A percentile compares a stretch with the other conserved stretches of the same genome.
phyloP scores from a whole-genome alignment of 2,329 filamentous ascomycete genomes.

The Ophiostoma piceae region DNA sequence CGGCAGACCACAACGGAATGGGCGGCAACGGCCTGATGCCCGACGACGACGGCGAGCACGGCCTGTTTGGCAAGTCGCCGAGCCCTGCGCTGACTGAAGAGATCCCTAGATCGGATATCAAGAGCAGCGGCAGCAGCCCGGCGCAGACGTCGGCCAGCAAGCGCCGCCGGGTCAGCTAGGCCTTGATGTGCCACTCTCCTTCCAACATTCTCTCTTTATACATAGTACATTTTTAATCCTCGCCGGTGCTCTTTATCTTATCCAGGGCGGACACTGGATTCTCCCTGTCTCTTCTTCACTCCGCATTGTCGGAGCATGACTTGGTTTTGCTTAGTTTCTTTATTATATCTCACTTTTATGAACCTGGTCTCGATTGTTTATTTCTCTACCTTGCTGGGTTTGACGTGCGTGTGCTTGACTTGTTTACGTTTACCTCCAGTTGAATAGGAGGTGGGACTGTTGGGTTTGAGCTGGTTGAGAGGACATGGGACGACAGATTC shows the following conservation, averaged over 20 bases:
- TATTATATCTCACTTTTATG: background rate
- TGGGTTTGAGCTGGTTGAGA: background rate
- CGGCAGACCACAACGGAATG: background rate
- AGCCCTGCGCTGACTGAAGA: constrained; percentile 21
- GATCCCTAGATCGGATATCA: constrained; percentile 18
- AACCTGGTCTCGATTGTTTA: background rate
- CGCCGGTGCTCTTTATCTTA: background rate
- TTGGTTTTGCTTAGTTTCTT: constrained; percentile 1
- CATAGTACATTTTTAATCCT: background rate
- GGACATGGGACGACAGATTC: background rate
- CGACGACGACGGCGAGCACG: constrained; percentile 16
- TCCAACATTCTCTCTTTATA: background rate
- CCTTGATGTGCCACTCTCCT: background rate
- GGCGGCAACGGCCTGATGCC: background rate
- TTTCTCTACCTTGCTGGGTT: background rate
- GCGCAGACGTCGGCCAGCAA: constrained; percentile 13
- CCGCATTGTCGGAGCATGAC: constrained; percentile 8
- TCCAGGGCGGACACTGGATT: background rate
- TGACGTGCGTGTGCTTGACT: background rate
- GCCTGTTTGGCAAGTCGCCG: constrained; percentile 20
- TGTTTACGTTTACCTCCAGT: background rate
- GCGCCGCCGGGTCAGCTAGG: constrained; percentile 20
- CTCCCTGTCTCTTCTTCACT: background rate
- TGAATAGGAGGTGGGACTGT: background rate
- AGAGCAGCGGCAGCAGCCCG: constrained; percentile 16